Evolutionary conservation across 192 early-diverging fungal species (phyloP).

Genomic region (Coemansia sp.): DNA sequence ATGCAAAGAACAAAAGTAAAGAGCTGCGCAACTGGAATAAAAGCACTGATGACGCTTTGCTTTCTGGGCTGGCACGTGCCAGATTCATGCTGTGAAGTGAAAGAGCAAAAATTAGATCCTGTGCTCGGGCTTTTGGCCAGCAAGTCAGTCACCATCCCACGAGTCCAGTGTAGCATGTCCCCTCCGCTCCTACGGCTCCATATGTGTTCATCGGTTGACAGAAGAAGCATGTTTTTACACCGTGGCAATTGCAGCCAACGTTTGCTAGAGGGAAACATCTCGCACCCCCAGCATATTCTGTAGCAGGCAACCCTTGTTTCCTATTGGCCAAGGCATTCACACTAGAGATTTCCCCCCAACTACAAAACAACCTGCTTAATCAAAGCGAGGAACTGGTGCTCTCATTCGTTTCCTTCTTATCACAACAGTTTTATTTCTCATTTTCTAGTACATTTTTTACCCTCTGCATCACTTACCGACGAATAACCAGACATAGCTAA

Average conservation of each 20-base stretch:
- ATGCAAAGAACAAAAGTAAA: constrained; percentile 3
- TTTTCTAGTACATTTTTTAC: neutral
- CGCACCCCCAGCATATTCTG: too few species aligned
- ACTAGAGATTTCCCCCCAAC: too few species aligned
- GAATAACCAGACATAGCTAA: neutral
- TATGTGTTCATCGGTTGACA: too few species aligned
- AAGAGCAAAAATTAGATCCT: neutral
- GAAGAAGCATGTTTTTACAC: too few species aligned
- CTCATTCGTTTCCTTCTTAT: neutral
- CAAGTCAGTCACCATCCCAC: neutral
- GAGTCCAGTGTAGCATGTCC: too few species aligned
- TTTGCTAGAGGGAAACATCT: too few species aligned
- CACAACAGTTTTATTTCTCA: neutral
- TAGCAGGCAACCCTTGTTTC: too few species aligned
- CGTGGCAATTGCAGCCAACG: too few species aligned
- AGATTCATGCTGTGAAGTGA: constrained; percentile 1
- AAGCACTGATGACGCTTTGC: constrained; percentile 5
- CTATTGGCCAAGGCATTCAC: too few species aligned
- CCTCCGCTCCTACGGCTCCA: too few species aligned
- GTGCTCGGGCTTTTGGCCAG: neutral
- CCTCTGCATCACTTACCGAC: neutral
- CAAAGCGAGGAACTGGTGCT: too few species aligned
- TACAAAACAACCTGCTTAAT: too few species aligned
- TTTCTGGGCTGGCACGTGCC: constrained; percentile 7
- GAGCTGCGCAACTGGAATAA: constrained; percentile 3